A percentile compares a stretch with the other conserved stretches of the same genome.
These are phyloP conservation scores for Sarocladiaceae sp. DNA, from an alignment of 2,329 filamentous ascomycete species.

Conservation along the genomic window DNA sequence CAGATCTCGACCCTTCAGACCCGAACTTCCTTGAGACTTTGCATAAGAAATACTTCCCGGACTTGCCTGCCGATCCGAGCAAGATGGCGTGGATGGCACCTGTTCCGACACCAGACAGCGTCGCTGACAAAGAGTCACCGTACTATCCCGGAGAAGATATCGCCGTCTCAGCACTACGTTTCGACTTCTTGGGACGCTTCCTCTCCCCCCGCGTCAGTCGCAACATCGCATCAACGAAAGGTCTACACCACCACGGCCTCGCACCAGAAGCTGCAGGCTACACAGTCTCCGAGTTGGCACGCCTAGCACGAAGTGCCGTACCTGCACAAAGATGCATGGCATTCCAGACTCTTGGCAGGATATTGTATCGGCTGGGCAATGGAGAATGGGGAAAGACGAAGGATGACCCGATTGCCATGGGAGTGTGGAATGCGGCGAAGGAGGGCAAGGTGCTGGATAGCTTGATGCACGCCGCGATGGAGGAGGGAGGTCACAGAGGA, in stretches of 20 bases:
- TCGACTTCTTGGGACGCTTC: constrained; percentile 70
- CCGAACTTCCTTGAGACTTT: constrained; percentile 80
- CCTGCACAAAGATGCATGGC: constrained; percentile 86
- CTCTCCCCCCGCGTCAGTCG: constrained; percentile 29
- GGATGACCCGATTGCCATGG: constrained; percentile 62
- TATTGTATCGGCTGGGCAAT: constrained; percentile 76
- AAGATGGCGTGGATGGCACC: constrained; percentile 89
- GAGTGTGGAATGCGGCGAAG: constrained; percentile 78
- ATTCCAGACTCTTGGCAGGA: constrained; percentile 82
- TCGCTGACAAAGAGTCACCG: constrained; percentile 65
- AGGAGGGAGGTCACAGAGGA: constrained; percentile 68
- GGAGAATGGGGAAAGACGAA: constrained; percentile 61
- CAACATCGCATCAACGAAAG: constrained; percentile 69
- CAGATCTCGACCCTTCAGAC: constrained; percentile 78
- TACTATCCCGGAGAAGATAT: constrained; percentile 78
- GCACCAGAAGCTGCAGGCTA: constrained; percentile 94
- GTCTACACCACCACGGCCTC: constrained; percentile 89
- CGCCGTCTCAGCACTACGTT: constrained; percentile 75
- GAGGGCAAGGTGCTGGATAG: constrained; percentile 73
- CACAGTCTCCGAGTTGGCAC: constrained; percentile 80
- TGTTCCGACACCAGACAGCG: constrained; percentile 57
- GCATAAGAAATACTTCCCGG: constrained; percentile 90
- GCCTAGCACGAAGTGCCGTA: constrained; percentile 75
- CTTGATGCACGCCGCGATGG: constrained; percentile 70
- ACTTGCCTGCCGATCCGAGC: constrained; percentile 77